Conservation (phyloP, 306 rosid genomes). For the Ceratonia siliqua region DNA sequence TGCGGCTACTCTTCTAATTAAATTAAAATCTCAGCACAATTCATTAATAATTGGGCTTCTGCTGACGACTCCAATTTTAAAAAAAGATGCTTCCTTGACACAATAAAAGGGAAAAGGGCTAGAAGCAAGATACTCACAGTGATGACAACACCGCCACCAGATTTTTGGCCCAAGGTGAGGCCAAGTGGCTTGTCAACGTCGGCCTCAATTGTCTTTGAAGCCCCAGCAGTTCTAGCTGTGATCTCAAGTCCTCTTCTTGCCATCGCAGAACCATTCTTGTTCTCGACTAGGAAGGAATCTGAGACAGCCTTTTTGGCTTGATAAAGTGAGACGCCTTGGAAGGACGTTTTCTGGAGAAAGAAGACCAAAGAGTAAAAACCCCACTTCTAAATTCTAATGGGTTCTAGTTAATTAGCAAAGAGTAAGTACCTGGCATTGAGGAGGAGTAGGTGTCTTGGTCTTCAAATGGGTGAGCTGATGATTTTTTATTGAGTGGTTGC, state of each 20-base stretch:
- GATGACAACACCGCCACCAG: slow-evolving; percentile 76
- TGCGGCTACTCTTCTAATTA: neutral
- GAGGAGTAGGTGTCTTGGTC: slow-evolving; percentile 36
- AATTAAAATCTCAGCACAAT: neutral
- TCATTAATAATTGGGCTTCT: neutral
- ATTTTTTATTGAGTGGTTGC: slow-evolving; percentile 41
- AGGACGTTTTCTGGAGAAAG: slow-evolving; percentile 60
- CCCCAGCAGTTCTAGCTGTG: slow-evolving; percentile 80
- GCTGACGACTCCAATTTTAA: neutral
- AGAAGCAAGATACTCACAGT: slow-evolving; percentile 52
- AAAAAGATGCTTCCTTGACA: neutral
- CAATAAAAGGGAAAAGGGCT: neutral
- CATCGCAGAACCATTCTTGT: slow-evolving; percentile 27
- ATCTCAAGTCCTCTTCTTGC: slow-evolving; percentile 52
- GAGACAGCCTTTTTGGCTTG: slow-evolving; percentile 65
- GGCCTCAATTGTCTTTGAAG: slow-evolving; percentile 79
- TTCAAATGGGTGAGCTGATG: slow-evolving; percentile 46
- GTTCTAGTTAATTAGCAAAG: neutral
- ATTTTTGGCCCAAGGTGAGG: slow-evolving; percentile 91
- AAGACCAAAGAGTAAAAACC: neutral
- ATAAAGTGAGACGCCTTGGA: slow-evolving; percentile 71
- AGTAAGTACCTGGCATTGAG: slow-evolving; percentile 50
- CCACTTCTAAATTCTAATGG: neutral
- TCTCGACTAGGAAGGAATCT: slow-evolving; percentile 42
- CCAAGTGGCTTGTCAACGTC: slow-evolving; percentile 99